These are phyloP conservation scores for Trichoderma koningii DNA, from an alignment of 2,329 filamentous ascomycete species.

Conservation along the genomic window DNA sequence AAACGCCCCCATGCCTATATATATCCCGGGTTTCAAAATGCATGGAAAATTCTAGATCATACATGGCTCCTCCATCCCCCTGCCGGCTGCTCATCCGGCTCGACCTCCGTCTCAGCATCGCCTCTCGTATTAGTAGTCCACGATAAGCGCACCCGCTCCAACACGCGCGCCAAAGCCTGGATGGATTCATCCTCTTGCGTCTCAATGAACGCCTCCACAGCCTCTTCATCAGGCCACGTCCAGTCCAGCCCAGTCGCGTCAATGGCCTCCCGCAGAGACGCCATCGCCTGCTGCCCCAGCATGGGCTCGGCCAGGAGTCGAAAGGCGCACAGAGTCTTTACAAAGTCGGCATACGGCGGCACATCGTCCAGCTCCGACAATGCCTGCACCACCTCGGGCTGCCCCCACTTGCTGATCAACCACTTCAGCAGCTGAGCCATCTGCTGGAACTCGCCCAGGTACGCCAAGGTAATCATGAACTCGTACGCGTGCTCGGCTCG, in stretches of 20 bases:
- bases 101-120: background rate
- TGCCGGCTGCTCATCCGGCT: background rate
- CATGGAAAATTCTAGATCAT: background rate
- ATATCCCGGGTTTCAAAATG: slow-evolving; percentile 14
- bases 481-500: slow-evolving; percentile 49
- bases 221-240: slow-evolving; percentile 45
- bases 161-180: slow-evolving; percentile 33
- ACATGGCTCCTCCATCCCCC: background rate
- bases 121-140: slow-evolving; percentile 7
- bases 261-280: slow-evolving; percentile 37
- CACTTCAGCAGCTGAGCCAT: slow-evolving; percentile 61
- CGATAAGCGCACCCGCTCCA: slow-evolving; percentile 31
- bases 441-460: slow-evolving; percentile 59
- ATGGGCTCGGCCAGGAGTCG: slow-evolving; percentile 50
- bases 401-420: slow-evolving; percentile 54
- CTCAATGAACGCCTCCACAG: slow-evolving; percentile 41
- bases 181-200: slow-evolving; percentile 34
- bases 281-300: slow-evolving; percentile 40
- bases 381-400: slow-evolving; percentile 40
- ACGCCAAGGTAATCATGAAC: slow-evolving; percentile 65
- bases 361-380: slow-evolving; percentile 41
- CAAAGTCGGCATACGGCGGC: slow-evolving; percentile 40
- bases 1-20: slow-evolving; percentile 9
- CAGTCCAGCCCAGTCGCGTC: slow-evolving; percentile 35
- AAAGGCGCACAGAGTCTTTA: slow-evolving; percentile 50